Evolutionary conservation across 768 basidiomycete species (phyloP).

Genomic region (Leucocoprinus leucothites): DNA sequence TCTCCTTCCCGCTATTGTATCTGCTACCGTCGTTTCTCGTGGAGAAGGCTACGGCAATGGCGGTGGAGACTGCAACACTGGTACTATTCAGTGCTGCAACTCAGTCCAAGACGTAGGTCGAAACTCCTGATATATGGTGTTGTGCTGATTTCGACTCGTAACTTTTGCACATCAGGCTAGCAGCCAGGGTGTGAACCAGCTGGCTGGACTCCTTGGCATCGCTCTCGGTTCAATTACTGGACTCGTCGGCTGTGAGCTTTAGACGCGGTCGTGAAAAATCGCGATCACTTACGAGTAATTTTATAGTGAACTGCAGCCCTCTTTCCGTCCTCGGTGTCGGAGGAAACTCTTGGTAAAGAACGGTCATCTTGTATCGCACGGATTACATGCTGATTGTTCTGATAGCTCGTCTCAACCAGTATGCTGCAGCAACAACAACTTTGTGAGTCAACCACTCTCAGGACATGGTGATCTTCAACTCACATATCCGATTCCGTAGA

Average conservation of each 20-base stretch:
- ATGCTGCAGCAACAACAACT: conserved; percentile 8
- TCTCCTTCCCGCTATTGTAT: conserved; percentile 19
- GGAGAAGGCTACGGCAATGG: not conserved
- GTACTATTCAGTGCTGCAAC: conserved; percentile 20
- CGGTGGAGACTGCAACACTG: conserved; percentile 20
- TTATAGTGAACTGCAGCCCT: conserved; percentile 22
- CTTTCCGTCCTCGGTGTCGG: conserved; percentile 21
- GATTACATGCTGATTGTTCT: not conserved
- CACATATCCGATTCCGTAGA: not conserved
- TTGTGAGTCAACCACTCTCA: not conserved
- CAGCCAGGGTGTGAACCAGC: not conserved
- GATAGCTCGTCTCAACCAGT: conserved; percentile 7
- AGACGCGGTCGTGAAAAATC: not conserved
- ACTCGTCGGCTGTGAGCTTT: conserved; percentile 13
- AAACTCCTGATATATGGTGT: too few species aligned
- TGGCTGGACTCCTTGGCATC: conserved; percentile 11
- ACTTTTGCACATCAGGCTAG: too few species aligned
- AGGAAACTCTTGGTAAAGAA: conserved; percentile 21
- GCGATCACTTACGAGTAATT: not conserved
- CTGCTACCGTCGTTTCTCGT: conserved; percentile 5
- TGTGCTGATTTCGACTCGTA: too few species aligned
- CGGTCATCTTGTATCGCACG: not conserved
- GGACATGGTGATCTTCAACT: not conserved
- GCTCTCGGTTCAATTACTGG: conserved; percentile 19
- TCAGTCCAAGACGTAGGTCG: conserved; percentile 13